These are phyloP conservation scores for Tremellales sp. DNA, from an alignment of 1,284 basidiomycete genomes.

Conservation along the genomic window DNA sequence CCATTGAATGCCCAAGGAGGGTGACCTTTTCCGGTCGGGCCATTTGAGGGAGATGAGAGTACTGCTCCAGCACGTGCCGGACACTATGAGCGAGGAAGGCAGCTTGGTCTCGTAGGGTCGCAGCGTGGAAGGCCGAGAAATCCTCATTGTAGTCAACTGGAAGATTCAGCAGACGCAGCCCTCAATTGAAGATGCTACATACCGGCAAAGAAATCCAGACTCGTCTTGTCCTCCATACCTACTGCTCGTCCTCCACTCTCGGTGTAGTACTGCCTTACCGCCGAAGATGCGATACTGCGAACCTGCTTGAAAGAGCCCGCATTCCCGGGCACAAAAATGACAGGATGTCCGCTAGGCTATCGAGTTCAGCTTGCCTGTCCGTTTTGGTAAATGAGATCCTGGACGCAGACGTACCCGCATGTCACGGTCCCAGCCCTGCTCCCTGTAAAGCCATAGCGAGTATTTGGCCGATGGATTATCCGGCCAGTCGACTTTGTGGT, in stretches of 20 bases:
- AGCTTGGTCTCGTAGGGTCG: constrained; percentile 79
- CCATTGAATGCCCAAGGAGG: constrained; percentile 95
- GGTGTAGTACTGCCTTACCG: constrained; percentile 70
- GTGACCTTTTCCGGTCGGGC: constrained; percentile 53
- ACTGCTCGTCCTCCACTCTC: constrained; percentile 48
- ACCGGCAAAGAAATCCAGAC: constrained; percentile 82
- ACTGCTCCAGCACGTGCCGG: constrained; percentile 70
- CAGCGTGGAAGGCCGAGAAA: constrained; percentile 89
- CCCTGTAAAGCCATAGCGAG: constrained; percentile 83
- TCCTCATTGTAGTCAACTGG: constrained; percentile 96
- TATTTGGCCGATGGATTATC: constrained; percentile 64
- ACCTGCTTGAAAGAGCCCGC: constrained; percentile 93
- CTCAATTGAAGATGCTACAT: constrained; percentile 25
- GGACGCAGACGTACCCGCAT: constrained; percentile 52
- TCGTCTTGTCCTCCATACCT: constrained; percentile 29
- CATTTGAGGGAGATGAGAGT: constrained; percentile 51
- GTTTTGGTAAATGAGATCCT: background rate
- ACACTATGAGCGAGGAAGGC: constrained; percentile 70
- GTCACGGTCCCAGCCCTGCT: constrained; percentile 72
- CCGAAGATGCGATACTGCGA: constrained; percentile 89
- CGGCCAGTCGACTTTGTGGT: constrained; percentile 60
- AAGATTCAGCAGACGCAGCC: constrained; percentile 1
- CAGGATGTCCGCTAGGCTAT: constrained; percentile 63
- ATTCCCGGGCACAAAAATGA: constrained; percentile 95
- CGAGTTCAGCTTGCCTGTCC: background rate